Base-by-base conservation (phyloP, 495 filamentous ascomycete genomes). In the Penicillium herquei region DNA sequence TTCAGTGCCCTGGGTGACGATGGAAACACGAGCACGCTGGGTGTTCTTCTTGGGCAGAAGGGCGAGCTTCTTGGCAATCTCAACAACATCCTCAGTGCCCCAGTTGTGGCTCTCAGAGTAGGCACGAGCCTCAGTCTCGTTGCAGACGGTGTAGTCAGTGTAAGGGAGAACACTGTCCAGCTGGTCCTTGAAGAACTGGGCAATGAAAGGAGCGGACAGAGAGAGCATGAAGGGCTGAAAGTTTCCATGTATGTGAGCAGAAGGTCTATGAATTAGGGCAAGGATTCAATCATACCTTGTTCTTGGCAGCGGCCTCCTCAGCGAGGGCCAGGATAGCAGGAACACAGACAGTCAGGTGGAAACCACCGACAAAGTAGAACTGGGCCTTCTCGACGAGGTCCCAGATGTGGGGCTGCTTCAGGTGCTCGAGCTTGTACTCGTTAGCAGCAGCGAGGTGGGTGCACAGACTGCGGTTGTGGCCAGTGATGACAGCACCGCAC, bases 371-470 rank as follows among this genome's bases (percentile, higher is more conserved):
- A 59, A 92, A 99, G 84, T 86, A 97, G 61, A 87, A 77, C 70
- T 90, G 79, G 44, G 93, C 91, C 63, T 88, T 83, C 84, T 97
- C 84, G 48, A 93, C 95, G 7, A 94, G 81, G 40, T 81, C 77
- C 94, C 94, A 98, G 64, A 96, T 84, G 73, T 96, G 82, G 45
- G 90, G 88, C 69, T 84, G 83, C 84, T 96, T 88, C 62, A 99
- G 78, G 69, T 99, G 95, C 54, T 95, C 91, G 48, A 96, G 71
- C 77, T 94, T 91, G 78, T 99, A 98, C 78, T 90, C 87, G 77
- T 98, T 98, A 62, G 94, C 95, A 51, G 94, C 94, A 56, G 86
- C 95, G 40, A 99, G 86, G 70, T 99, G 91, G 53, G 94, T 99
- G 81, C 88, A 90, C 84, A 99, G 87, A 71, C 82, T 87, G 52